Evolutionary conservation across 208 protist genomes (phyloP).

Genomic region (Trypanosoma lewisi): DNA sequence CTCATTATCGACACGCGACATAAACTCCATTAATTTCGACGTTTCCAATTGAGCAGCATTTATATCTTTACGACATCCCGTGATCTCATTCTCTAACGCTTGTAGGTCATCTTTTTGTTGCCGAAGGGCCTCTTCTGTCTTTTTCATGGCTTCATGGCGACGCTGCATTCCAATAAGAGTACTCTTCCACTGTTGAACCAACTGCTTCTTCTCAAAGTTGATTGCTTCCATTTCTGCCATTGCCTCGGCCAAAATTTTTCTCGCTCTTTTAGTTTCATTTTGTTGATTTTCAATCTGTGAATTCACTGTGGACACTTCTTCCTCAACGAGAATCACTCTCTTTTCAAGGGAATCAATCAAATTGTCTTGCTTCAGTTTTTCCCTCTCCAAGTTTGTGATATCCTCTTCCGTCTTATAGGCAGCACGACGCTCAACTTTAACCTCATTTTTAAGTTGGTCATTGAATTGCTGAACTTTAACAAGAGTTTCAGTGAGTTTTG

Average conservation of each 20-base stretch:
- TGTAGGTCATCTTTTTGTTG: constrained; percentile 90
- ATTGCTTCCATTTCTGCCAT: constrained; percentile 93
- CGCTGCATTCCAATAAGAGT: constrained; percentile 93
- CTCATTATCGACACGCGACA: constrained; percentile 92
- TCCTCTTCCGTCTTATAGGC: constrained; percentile 95
- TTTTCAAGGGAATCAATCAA: constrained; percentile 89
- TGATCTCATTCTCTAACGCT: constrained; percentile 92
- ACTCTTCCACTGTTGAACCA: constrained; percentile 94
- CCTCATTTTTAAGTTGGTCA: constrained; percentile 91
- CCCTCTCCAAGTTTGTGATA: constrained; percentile 91
- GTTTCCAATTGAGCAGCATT: constrained; percentile 81
- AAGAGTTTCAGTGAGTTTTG: constrained; percentile 89
- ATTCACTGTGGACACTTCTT: constrained; percentile 76
- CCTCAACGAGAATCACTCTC: constrained; percentile 79
- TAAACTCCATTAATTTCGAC: constrained; percentile 85
- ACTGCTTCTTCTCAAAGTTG: constrained; percentile 94
- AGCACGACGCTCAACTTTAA: constrained; percentile 91
- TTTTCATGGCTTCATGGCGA: constrained; percentile 91
- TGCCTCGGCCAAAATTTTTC: constrained; percentile 90
- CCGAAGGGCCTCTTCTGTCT: constrained; percentile 90
- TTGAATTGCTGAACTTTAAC: constrained; percentile 94
- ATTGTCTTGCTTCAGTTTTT: constrained; percentile 92
- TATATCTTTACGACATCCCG: constrained; percentile 86
- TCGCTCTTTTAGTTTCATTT: constrained; percentile 86
- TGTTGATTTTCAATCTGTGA: constrained; percentile 88